These are phyloP conservation scores for Coffea canephora DNA, from an alignment of 257 asterid species.

Conservation along the genomic window DNA sequence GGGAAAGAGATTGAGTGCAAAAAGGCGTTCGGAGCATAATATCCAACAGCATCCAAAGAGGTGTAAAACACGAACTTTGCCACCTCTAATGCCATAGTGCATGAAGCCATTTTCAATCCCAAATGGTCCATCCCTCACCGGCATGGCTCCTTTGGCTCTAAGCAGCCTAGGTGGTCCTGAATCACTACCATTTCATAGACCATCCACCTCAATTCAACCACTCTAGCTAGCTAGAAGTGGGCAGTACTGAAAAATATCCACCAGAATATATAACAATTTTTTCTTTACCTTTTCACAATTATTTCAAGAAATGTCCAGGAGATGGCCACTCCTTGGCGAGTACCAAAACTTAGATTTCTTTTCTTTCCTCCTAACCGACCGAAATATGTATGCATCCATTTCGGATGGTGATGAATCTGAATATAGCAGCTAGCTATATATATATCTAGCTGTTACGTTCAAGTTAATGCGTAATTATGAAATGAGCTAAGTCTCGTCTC, in stretches of 20 bases:
- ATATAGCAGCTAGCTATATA: no score
- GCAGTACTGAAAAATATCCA: not conserved
- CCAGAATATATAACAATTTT: no score
- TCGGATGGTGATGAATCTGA: no score
- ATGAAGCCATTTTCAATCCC: slow-evolving; percentile 11
- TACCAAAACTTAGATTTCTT: no score
- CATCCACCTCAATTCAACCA: slow-evolving; percentile 18
- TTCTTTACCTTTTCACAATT: not conserved
- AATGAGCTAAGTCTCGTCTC: no score
- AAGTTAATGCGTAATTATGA: no score
- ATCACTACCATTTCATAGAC: slow-evolving; percentile 20
- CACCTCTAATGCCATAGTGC: not conserved
- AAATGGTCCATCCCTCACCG: slow-evolving; percentile 33
- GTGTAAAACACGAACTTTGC: slow-evolving; percentile 21
- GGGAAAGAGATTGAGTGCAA: slow-evolving; percentile 4
- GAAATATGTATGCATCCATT: no score
- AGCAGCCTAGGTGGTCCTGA: slow-evolving; percentile 25
- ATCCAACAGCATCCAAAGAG: slow-evolving; percentile 5
- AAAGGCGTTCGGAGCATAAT: not conserved
- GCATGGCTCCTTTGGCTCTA: slow-evolving; percentile 31
- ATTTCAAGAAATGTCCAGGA: not conserved
- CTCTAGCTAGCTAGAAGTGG: not conserved
- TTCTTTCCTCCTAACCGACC: no score
- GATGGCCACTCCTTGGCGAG: no score
- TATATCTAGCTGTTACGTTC: no score